Conservation (phyloP, 305 asterid species). For the Fraxinus paxiana region DNA sequence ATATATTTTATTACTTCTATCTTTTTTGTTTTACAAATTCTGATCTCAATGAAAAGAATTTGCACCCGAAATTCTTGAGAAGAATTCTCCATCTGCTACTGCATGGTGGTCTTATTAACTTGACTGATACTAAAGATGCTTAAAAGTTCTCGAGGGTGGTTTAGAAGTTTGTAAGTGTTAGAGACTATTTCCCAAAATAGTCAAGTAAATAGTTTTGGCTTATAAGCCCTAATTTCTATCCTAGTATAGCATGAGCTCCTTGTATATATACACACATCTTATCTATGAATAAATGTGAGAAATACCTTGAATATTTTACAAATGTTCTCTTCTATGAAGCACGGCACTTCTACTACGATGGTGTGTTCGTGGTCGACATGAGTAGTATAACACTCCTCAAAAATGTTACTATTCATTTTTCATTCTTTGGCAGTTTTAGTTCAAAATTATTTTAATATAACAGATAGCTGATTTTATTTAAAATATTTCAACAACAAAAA, state of each 20-base stretch:
- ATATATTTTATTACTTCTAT: not conserved
- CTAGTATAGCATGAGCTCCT: too few relatives aligned
- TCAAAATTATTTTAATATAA: not conserved
- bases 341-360: not conserved
- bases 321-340: not conserved
- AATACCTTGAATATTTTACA: too few relatives aligned
- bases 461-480: not conserved
- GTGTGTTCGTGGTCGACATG: not conserved
- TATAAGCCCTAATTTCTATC: too few relatives aligned
- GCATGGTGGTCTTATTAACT: not conserved
- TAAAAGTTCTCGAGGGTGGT: not conserved
- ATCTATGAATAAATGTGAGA: too few relatives aligned
- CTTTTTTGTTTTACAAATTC: not conserved
- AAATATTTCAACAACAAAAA: not conserved
- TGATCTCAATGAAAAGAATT: not conserved
- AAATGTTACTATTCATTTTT: not conserved
- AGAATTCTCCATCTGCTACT: not conserved
- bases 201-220: too few relatives aligned
- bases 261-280: too few relatives aligned
- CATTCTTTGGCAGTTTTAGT: constrained; percentile 10
- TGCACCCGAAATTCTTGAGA: not conserved
- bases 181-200: too few relatives aligned
- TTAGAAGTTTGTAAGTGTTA: not conserved
- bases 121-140: not conserved
- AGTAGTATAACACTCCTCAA: not conserved